A percentile compares a stretch with the other conserved stretches of the same genome.
These are phyloP conservation scores for Rutstroemia sp. DNA, from an alignment of 2,329 filamentous ascomycete species.

Conservation along the genomic window DNA sequence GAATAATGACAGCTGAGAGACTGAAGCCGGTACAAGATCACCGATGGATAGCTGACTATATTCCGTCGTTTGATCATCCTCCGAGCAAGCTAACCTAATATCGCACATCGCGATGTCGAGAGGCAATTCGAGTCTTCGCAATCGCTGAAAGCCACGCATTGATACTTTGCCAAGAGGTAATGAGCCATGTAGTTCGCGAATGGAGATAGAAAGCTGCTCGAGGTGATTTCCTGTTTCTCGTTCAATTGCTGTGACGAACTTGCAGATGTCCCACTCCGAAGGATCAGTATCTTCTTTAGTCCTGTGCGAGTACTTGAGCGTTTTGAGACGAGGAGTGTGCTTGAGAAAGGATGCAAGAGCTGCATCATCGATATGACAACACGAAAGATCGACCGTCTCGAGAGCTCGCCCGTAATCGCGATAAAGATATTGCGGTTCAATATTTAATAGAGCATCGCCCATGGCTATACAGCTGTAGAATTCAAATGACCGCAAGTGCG, in stretches of 20 bases:
- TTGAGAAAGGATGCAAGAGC: background rate
- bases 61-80: background rate
- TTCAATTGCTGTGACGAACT: constrained; percentile 11
- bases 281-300: background rate
- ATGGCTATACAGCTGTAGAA: background rate
- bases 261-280: constrained; percentile 12
- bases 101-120: background rate
- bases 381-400: background rate
- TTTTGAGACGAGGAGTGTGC: background rate
- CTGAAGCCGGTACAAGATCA: background rate
- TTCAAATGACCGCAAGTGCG: background rate
- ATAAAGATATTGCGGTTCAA: background rate
- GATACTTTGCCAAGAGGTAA: background rate
- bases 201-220: constrained; percentile 10
- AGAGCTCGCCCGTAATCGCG: background rate
- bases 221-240: constrained; percentile 7
- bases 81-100: background rate
- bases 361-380: background rate
- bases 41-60: background rate
- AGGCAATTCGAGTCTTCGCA: background rate
- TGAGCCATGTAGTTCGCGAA: constrained; percentile 7
- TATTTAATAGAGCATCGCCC: background rate
- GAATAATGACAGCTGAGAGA: background rate
- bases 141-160: background rate
- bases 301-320: background rate